Evolutionary conservation across 225 moss, liverwort and hornwort species (phyloP), one percentile per base, ranked within the genome.

Genomic region (Physcomitrium patens): DNA sequence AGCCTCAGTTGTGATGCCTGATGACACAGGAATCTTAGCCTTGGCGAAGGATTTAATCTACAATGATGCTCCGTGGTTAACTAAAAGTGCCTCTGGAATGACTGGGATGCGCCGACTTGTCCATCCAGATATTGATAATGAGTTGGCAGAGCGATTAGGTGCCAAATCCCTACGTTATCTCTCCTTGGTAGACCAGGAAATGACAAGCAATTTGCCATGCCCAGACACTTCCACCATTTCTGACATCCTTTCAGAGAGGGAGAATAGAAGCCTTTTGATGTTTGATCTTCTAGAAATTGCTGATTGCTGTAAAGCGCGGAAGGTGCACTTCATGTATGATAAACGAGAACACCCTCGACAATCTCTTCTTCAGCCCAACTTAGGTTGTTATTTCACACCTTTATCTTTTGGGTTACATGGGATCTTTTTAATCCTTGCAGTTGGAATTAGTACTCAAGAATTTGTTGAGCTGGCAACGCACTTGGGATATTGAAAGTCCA

Each of bases 1-100:
- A 60, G 85, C 79, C 42, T 80, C 79, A 73, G 78, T 94, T 55
- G 69, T 94, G 54, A 84, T 94, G 62, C 94, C 94, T 74, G 91
- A 94, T 81, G 63, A 79, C 18, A 77, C 81, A 13, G 90, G 94
- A 46, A 72, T 94, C 28, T 78, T 94, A 63, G 79, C 82, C 23
- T 77, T 81, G 14, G 91, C 91, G 19, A 90, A 92, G 81, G 91
- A 94, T 61, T 76, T 94, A 61, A 90, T 94, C 12, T 94, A 84
- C 56, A 94, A 94, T 72, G 94, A 94, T 77, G 94, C 94, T 74
- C 91, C 90, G 56, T 94, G 94, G 94, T 77, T 94, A 82, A 90
- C 91, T 13, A 91, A 94, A 75, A 89, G 87, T 58, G 87, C 87
- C n/a, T 71, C 79, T n/a, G 91, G 89, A 77, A 84, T 91, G 90